Conservation (phyloP, 495 filamentous ascomycete species). For the Aspergillus diversus region DNA sequence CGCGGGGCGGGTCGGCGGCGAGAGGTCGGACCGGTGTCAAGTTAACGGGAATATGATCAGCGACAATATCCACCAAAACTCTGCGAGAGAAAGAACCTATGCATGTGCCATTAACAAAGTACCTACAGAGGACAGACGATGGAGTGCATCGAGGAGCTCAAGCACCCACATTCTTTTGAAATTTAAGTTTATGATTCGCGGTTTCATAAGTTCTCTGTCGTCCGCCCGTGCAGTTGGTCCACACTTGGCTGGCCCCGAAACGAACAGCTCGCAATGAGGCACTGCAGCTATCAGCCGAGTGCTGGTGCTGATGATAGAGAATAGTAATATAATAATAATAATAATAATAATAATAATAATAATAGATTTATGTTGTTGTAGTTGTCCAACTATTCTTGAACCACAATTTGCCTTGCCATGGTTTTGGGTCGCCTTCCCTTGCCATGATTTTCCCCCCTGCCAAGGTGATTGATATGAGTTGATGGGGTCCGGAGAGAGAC, state of each 20-base stretch:
- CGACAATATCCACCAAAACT: constrained; percentile 2
- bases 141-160: background rate
- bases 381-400: background rate
- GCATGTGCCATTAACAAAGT: background rate
- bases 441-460: background rate
- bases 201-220: too few relatives aligned
- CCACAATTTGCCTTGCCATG: background rate
- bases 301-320: too few relatives aligned
- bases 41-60: background rate
- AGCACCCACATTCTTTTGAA: background rate
- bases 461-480: background rate
- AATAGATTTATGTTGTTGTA: background rate
- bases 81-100: background rate
- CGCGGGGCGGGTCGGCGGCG: background rate
- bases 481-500: background rate
- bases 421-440: constrained; percentile 3
- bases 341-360: too few relatives aligned
- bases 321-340: too few relatives aligned
- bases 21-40: background rate
- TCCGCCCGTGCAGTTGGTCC: too few relatives aligned
- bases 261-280: too few relatives aligned
- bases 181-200: too few relatives aligned
- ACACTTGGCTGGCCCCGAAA: too few relatives aligned
- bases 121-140: background rate
- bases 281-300: too few relatives aligned